Evolutionary conservation across 2,329 filamentous ascomycete species (phyloP).

Genomic region (Aspergillus sp.): DNA sequence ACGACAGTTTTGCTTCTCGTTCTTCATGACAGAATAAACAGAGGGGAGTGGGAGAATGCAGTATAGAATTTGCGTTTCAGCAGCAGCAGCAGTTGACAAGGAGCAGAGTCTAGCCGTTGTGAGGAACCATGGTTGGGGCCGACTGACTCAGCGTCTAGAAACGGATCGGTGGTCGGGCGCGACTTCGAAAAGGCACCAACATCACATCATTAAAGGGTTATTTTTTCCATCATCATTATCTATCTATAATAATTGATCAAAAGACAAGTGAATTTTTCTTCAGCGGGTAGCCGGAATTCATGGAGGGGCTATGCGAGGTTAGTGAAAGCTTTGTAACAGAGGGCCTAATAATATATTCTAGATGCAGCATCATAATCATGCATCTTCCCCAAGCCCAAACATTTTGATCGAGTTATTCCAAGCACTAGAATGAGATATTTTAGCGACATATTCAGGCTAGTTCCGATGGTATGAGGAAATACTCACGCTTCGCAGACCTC

Average conservation of each 20-base stretch:
- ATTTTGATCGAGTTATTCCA: constrained; percentile 81
- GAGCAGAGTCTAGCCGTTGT: background rate
- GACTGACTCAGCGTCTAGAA: background rate
- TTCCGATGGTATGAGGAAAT: background rate
- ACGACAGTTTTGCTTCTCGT: background rate
- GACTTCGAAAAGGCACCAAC: background rate
- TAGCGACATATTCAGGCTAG: constrained; percentile 20
- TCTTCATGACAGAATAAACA: background rate
- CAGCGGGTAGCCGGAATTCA: background rate
- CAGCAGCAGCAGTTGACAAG: background rate
- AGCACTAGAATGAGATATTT: constrained; percentile 48
- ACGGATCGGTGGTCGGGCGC: background rate
- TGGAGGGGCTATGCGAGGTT: background rate
- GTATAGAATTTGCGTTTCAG: background rate
- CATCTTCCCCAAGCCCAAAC: constrained; percentile 67
- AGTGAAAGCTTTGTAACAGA: background rate
- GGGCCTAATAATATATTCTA: background rate
- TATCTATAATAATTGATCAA: background rate
- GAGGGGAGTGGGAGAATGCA: background rate
- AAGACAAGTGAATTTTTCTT: background rate
- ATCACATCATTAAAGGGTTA: background rate
- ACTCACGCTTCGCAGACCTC: constrained; percentile 78
- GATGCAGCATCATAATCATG: constrained; percentile 5
- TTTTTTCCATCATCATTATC: background rate
- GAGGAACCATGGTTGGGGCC: background rate